phyloP scores from a whole-genome alignment of 208 protist genomes.

The Willaertia magna region DNA sequence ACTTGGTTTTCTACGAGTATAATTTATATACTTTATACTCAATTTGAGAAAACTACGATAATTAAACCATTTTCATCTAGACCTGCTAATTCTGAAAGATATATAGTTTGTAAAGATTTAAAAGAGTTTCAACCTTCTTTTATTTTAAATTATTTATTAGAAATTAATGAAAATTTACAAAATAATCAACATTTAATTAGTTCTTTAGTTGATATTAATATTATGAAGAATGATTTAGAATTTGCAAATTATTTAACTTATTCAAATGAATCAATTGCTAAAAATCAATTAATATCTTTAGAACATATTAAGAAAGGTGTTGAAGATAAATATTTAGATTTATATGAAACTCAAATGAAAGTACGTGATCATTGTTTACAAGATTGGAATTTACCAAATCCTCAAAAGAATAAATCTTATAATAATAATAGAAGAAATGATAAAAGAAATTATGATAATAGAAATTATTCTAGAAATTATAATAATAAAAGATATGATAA shows the following conservation, averaged over 20 bases:
- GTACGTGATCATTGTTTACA: not conserved
- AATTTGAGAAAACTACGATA: constrained; percentile 27
- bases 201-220: not conserved
- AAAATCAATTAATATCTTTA: not conserved
- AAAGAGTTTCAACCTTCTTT: not conserved
- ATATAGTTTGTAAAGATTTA: constrained; percentile 24
- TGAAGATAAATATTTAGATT: not conserved
- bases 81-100: constrained; percentile 39
- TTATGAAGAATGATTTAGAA: not conserved
- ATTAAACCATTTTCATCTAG: constrained; percentile 31
- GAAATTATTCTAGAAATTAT: not conserved
- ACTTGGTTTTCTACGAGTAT: constrained; percentile 28
- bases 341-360: not conserved
- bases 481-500: not conserved
- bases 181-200: not conserved
- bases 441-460: not conserved
- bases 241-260: not conserved
- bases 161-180: not conserved
- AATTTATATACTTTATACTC: constrained; percentile 26
- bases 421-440: not conserved
- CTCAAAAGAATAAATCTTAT: not conserved
- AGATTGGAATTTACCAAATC: not conserved
- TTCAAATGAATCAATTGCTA: not conserved
- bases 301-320: not conserved
- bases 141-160: not conserved